phyloP scores from a whole-genome alignment of 495 filamentous ascomycete genomes.

The Talaromyces ruber region DNA sequence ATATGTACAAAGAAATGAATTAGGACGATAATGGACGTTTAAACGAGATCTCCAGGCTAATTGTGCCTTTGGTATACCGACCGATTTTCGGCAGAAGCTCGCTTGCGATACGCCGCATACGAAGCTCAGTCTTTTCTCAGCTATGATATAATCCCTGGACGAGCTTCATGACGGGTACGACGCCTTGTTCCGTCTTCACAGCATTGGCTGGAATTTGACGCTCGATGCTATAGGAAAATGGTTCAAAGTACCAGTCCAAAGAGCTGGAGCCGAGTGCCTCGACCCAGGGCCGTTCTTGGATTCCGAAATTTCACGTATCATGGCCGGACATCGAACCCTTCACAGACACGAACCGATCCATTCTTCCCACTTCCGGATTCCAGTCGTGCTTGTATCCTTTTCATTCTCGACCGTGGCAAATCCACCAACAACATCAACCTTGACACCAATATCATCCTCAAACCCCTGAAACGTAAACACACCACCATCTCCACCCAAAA shows the following conservation, averaged over 20 bases:
- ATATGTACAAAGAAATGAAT: neutral
- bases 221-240: too few relatives aligned
- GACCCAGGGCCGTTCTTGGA: neutral
- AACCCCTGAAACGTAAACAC: conserved; percentile 73
- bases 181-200: neutral
- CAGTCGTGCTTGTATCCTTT: conserved; percentile 36
- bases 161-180: neutral
- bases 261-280: neutral
- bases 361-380: conserved; percentile 74
- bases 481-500: conserved; percentile 67
- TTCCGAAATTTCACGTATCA: neutral
- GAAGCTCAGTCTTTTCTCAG: neutral
- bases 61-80: neutral
- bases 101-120: neutral
- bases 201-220: neutral
- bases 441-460: conserved; percentile 66
- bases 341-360: conserved; percentile 67
- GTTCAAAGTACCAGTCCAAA: too few relatives aligned
- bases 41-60: neutral
- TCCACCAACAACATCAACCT: conserved; percentile 71
- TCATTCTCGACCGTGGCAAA: conserved; percentile 61
- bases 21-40: neutral
- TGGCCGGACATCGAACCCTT: conserved; percentile 5
- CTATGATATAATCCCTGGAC: neutral
- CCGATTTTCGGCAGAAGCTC: neutral